Percentiles rank a stretch among this genome's conserved stretches.
Evolutionary conservation across 2,329 filamentous ascomycete species (phyloP).

Genomic region (Torrubiella hemipterigena): DNA sequence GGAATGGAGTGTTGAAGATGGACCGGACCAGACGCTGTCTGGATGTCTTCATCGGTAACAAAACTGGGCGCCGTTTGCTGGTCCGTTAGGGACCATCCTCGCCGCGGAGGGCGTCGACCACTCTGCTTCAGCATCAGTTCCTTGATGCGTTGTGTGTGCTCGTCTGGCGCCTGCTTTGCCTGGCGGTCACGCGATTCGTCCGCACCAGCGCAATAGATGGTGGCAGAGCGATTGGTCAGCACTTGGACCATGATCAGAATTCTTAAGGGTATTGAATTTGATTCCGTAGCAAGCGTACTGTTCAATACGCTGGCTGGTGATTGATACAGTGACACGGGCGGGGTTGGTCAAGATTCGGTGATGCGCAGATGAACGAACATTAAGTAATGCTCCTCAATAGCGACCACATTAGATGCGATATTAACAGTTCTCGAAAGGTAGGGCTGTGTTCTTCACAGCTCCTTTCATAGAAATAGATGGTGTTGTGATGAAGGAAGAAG

Average conservation of each 20-base stretch:
- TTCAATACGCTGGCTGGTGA: too few species aligned
- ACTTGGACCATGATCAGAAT: conserved; percentile 20
- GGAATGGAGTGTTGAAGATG: conserved; percentile 20
- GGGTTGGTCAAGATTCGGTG: too few species aligned
- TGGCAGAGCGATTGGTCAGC: conserved; percentile 12
- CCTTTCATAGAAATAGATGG: conserved; percentile 8
- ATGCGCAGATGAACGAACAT: too few species aligned
- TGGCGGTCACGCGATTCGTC: not conserved
- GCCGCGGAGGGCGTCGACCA: conserved; percentile 25
- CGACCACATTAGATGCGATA: too few species aligned
- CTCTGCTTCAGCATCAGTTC: conserved; percentile 24
- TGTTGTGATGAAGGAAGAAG: conserved; percentile 7
- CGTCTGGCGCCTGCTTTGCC: conserved; percentile 21
- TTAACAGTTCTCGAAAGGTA: too few species aligned
- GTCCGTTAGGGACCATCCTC: conserved; percentile 35
- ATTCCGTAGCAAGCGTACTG: too few species aligned
- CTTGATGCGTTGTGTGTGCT: conserved; percentile 24
- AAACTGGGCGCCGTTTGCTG: conserved; percentile 19
- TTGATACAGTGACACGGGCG: too few species aligned
- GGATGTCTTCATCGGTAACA: not conserved
- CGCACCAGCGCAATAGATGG: conserved; percentile 4
- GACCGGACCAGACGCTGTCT: conserved; percentile 7
- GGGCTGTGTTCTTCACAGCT: too few species aligned
- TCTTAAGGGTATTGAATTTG: conserved; percentile 5
- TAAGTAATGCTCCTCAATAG: too few species aligned